phyloP scores from a whole-genome alignment of 345 rosid genomes.

The Eucalyptus coolabah region DNA sequence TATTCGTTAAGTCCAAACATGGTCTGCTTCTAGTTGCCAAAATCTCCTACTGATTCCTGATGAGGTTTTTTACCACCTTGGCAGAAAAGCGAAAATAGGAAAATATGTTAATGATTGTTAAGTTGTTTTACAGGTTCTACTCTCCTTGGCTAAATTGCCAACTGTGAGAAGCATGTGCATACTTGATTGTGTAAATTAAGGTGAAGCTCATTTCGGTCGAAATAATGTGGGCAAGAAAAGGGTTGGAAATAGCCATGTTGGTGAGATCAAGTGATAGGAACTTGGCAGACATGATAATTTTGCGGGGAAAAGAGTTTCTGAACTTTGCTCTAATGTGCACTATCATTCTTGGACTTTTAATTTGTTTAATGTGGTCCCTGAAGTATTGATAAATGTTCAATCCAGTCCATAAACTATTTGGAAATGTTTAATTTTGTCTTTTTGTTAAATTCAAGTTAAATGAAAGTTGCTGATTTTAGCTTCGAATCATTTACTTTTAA shows the following conservation, averaged over 20 bases:
- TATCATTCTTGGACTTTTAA: not conserved
- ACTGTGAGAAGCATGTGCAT: not conserved
- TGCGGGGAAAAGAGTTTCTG: not conserved
- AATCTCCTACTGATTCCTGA: not conserved
- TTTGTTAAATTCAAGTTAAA: not conserved
- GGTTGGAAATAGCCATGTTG: not conserved
- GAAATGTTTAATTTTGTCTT: not conserved
- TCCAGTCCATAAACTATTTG: not conserved
- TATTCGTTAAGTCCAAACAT: not conserved
- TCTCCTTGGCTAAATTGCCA: not conserved
- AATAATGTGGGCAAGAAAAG: not conserved
- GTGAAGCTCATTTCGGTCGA: not conserved
- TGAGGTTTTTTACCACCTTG: not conserved
- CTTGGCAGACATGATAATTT: not conserved
- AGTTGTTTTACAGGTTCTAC: not conserved
- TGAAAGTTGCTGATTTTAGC: not conserved
- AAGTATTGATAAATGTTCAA: not conserved
- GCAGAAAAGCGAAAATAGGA: not conserved
- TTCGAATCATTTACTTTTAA: not conserved
- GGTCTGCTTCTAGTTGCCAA: not conserved
- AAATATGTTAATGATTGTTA: not conserved
- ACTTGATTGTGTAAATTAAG: not conserved
- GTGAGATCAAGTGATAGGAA: not conserved
- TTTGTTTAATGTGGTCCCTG: not conserved
- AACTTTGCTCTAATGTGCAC: rapidly evolving